Evolutionary conservation across 805 yeast species (phyloP), one percentile per base, ranked within the genome.

Genomic region (Ogataea pini): DNA sequence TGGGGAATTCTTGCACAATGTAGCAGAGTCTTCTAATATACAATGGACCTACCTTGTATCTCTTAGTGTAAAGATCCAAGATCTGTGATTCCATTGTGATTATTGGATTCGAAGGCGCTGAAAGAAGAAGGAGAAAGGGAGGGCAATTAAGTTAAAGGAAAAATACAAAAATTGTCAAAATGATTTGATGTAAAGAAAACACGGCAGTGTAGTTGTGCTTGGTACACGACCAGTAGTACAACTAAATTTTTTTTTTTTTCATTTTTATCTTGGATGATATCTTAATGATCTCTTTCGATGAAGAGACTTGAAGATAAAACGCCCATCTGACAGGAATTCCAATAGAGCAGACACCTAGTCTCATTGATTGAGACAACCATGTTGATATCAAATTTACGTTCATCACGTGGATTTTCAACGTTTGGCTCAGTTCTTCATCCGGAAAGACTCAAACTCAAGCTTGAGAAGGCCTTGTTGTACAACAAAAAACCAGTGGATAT

Each of bases 11-110:
- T n/a, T 17, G 38, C 13, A 48, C 55, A 9, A 62, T 56, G 31
- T 54, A 52, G 13, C 39, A 43, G 25, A 60, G 45, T 33, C 64
- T 48, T 29, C 49, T 50, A 33, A 62, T 36, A 20, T 54, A 56
- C 8, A 61, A 29, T 7, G 63, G 64, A 1, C 56, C 52, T 1
- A 44, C 47, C 13, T 42, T 29, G 24, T 59, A 55, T 9, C 39
- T 24, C 19, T 52, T 46, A 20, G 49, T 27, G 24, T 50, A 52
- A 2, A 49, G 10, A 31, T 48, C 52, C n/a, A 52, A 17, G 3
- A 47, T n/a, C n/a, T 46, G 46, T 2, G 36, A 41, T 8, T 46
- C 44, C 39, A 47, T 50, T 20, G 19, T 34, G 36, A 8, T 10
- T n/a, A n/a, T n/a, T n/a, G n/a, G n/a, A n/a, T n/a, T n/a, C n/a